These are phyloP conservation scores for Candida ascalaphidarum DNA, from an alignment of 805 yeast species.

Conservation along the genomic window DNA sequence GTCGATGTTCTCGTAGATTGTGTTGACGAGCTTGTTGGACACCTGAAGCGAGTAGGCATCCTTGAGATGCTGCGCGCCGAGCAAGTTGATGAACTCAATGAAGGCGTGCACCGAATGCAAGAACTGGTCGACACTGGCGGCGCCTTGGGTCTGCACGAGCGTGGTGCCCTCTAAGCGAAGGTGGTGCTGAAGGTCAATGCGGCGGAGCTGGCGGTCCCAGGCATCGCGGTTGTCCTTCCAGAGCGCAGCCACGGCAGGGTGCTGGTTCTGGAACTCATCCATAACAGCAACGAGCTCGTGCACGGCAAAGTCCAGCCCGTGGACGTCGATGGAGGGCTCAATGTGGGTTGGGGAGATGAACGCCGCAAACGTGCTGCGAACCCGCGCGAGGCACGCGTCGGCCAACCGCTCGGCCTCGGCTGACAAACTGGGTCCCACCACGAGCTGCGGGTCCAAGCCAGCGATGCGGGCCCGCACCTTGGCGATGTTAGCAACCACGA, in stretches of 20 bases:
- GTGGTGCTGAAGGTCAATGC: too few relatives aligned
- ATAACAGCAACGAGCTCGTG: constrained; percentile 1
- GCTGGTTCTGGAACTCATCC: not conserved
- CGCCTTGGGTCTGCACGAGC: too few relatives aligned
- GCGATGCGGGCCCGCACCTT: constrained; percentile 9
- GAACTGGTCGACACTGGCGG: constrained; percentile 1
- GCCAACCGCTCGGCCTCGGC: too few relatives aligned
- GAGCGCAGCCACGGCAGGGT: not conserved
- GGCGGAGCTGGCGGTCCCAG: too few relatives aligned
- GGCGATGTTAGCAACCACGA: constrained; percentile 8
- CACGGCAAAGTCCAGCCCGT: constrained; percentile 1
- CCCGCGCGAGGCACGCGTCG: too few relatives aligned
- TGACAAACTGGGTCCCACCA: constrained; percentile 1
- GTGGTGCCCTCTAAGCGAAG: too few relatives aligned
- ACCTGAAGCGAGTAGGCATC: constrained; percentile 18
- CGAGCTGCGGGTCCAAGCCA: constrained; percentile 4
- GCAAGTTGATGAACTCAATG: constrained; percentile 19
- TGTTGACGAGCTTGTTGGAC: constrained; percentile 18
- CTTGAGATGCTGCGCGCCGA: constrained; percentile 13
- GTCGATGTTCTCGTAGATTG: constrained; percentile 24
- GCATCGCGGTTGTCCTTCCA: constrained; percentile 2
- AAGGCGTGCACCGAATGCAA: constrained; percentile 19
- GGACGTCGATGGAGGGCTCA: not conserved
- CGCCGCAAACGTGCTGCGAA: too few relatives aligned
- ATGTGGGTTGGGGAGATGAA: too few relatives aligned